Evolutionary conservation across 148 eudicot species (phyloP).

Genomic region (Tetragonia tetragonoides): DNA sequence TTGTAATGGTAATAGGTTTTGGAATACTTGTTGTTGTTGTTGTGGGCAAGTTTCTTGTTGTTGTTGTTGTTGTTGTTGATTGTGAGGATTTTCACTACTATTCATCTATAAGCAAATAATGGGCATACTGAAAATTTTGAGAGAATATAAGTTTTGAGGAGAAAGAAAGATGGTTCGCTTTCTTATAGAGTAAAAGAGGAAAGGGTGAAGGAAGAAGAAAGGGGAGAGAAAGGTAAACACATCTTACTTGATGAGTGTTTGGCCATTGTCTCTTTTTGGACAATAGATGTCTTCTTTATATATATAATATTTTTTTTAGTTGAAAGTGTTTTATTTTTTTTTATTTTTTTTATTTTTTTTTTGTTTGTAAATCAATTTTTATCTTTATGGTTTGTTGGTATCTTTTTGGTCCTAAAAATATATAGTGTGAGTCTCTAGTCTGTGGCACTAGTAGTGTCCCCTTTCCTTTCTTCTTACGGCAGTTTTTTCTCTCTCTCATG

Average conservation of each 20-base stretch:
- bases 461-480: constrained; percentile 33
- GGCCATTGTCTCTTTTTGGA: constrained; percentile 25
- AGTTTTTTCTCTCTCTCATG: constrained; percentile 13
- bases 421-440: neutral
- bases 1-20: neutral
- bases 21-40: neutral
- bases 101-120: neutral
- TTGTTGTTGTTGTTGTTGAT: constrained; percentile 8
- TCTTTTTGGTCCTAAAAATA: neutral
- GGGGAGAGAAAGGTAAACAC: constrained; percentile 28
- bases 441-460: neutral
- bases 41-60: neutral
- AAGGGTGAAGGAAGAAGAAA: constrained; percentile 32
- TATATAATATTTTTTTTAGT: neutral
- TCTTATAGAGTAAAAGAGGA: constrained; percentile 37
- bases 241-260: constrained; percentile 33
- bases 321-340: neutral
- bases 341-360: neutral
- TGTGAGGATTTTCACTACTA: neutral
- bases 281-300: constrained; percentile 26
- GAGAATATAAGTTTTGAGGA: neutral
- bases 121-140: constrained; percentile 4
- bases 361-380: neutral
- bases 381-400: neutral
- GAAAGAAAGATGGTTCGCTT: constrained; percentile 8